These are phyloP conservation scores for Plectosphaerella plurivora DNA, from an alignment of 2,329 filamentous ascomycete genomes.

Conservation along the genomic window DNA sequence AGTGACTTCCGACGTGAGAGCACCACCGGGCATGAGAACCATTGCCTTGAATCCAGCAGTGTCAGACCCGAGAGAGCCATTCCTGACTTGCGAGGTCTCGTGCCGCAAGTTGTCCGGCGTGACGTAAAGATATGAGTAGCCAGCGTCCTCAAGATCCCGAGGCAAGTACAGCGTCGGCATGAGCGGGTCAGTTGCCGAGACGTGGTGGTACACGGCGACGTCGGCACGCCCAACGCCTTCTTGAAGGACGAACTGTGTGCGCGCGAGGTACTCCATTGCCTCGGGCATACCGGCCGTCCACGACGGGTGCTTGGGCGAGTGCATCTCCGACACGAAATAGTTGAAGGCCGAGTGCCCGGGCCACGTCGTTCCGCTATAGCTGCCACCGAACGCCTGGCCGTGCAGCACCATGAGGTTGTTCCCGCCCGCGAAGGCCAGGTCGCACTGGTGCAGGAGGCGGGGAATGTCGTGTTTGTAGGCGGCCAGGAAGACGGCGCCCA, in stretches of 20 bases:
- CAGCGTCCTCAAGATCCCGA: conserved; percentile 18
- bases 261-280: conserved; percentile 22
- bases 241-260: conserved; percentile 31
- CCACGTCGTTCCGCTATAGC: conserved; percentile 43
- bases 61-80: background rate
- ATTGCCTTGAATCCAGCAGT: no score
- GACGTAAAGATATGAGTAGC: conserved; percentile 2
- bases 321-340: conserved; percentile 34
- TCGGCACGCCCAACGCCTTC: conserved; percentile 23
- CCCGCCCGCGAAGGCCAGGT: conserved; percentile 31
- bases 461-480: conserved; percentile 12
- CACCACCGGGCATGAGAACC: no score
- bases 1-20: no score
- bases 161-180: conserved; percentile 14
- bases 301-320: conserved; percentile 31
- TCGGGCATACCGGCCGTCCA: conserved; percentile 21
- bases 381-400: conserved; percentile 31
- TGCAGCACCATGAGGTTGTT: conserved; percentile 41
- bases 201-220: conserved; percentile 4
- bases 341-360: conserved; percentile 38
- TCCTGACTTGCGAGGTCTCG: no score
- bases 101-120: no score
- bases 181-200: background rate
- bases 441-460: conserved; percentile 25
- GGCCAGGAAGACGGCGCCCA: conserved; percentile 19